Conservation (phyloP, 1,284 basidiomycete species). For the Pseudozyma sp. region DNA sequence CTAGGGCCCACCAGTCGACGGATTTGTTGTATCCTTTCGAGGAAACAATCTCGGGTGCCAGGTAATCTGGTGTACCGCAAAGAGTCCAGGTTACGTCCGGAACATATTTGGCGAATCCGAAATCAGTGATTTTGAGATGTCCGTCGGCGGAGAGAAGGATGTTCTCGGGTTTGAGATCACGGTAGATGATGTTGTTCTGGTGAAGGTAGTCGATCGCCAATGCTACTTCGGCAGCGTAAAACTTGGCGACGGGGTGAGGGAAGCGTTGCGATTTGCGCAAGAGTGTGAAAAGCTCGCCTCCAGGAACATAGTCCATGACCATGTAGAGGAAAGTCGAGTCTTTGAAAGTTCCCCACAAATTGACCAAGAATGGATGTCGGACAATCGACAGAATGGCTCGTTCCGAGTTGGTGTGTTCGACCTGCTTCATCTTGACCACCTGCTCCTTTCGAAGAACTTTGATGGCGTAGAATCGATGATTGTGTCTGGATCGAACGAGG, state of each 20-base stretch:
- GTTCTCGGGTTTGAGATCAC: slow-evolving; percentile 97
- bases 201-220: slow-evolving; percentile 94
- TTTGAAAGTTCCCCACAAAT: slow-evolving; percentile 97
- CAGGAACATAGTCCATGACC: slow-evolving; percentile 99
- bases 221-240: slow-evolving; percentile 97
- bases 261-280: slow-evolving; percentile 78
- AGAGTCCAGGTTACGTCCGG: slow-evolving; percentile 94
- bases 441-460: slow-evolving; percentile 75
- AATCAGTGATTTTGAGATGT: slow-evolving; percentile 98
- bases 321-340: slow-evolving; percentile 94
- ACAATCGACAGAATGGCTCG: slow-evolving; percentile 88
- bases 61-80: slow-evolving; percentile 89
- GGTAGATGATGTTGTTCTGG: slow-evolving; percentile 90
- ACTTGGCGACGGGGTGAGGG: slow-evolving; percentile 97
- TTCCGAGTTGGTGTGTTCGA: slow-evolving; percentile 97
- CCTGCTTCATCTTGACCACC: slow-evolving; percentile 94
- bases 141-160: slow-evolving; percentile 92
- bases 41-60: slow-evolving; percentile 74
- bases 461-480: slow-evolving; percentile 67
- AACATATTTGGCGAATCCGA: slow-evolving; percentile 95
- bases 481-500: slow-evolving; percentile 63
- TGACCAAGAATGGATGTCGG: slow-evolving; percentile 95
- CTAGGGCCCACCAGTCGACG: slow-evolving; percentile 98
- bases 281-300: slow-evolving; percentile 88
- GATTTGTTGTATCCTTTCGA: slow-evolving; percentile 95